Evolutionary conservation across 176 grass and related monocot species (phyloP).

Genomic region (Musa beccarii): DNA sequence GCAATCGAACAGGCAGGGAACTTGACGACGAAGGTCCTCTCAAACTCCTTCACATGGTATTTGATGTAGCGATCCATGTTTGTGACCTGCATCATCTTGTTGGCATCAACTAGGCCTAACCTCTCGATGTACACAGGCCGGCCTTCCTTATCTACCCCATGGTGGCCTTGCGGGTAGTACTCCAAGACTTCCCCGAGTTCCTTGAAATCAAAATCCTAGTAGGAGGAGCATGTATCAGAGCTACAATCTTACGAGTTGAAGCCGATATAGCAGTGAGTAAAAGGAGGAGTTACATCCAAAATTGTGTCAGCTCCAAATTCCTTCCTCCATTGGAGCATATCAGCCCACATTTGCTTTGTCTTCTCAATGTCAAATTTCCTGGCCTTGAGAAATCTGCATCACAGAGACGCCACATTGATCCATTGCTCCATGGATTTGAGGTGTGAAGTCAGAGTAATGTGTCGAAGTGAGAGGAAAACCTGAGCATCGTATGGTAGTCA

Average conservation of each 20-base stretch:
- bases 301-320: conserved; percentile 70
- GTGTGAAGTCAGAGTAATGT: too few relatives aligned
- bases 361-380: conserved; percentile 91
- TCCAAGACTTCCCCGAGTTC: conserved; percentile 73
- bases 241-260: too few relatives aligned
- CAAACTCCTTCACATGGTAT: conserved; percentile 93
- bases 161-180: conserved; percentile 96
- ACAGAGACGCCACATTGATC: neutral
- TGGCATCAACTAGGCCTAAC: conserved; percentile 74
- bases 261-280: neutral
- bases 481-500: conserved; percentile 94
- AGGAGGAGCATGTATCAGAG: neutral
- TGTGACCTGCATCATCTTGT: conserved; percentile 88
- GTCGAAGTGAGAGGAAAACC: conserved; percentile 18
- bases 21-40: conserved; percentile 80
- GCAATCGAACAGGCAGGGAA: conserved; percentile 93
- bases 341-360: conserved; percentile 92
- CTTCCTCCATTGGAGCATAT: conserved; percentile 95
- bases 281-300: conserved; percentile 46
- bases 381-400: conserved; percentile 70
- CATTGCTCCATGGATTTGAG: too few relatives aligned
- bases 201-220: conserved; percentile 74
- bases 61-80: conserved; percentile 94
- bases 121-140: conserved; percentile 88
- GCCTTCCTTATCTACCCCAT: conserved; percentile 94